phyloP scores from a whole-genome alignment of 768 basidiomycete species.

The Boletales sp. region DNA sequence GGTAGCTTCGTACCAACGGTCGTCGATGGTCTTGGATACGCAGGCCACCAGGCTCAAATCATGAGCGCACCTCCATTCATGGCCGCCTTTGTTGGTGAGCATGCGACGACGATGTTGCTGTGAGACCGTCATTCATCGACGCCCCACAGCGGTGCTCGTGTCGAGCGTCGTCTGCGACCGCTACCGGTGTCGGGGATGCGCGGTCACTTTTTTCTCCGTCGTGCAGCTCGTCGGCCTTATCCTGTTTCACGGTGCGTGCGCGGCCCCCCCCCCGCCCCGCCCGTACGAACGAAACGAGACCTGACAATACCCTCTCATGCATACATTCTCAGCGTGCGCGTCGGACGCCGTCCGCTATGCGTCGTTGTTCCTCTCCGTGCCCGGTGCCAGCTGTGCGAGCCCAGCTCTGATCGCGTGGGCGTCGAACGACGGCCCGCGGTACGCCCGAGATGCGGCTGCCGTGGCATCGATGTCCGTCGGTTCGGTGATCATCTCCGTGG shows the following conservation, averaged over 20 bases:
- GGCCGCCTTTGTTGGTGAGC: conserved; percentile 43
- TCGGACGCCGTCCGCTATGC: conserved; percentile 47
- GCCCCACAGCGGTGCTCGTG: too few relatives aligned
- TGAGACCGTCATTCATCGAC: background rate
- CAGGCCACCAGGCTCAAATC: conserved; percentile 50
- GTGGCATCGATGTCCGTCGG: conserved; percentile 49
- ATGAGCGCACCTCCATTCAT: conserved; percentile 59
- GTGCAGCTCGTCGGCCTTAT: conserved; percentile 33
- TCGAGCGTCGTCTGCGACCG: conserved; percentile 54
- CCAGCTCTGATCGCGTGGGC: conserved; percentile 52
- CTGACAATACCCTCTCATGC: background rate
- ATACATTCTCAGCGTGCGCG: conserved; percentile 9
- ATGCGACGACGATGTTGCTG: background rate
- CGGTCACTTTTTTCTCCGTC: conserved; percentile 42
- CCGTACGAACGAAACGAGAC: background rate
- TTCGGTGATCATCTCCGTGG: conserved; percentile 30
- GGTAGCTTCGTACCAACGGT: conserved; percentile 38
- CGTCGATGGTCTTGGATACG: conserved; percentile 56
- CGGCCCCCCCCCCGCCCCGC: background rate
- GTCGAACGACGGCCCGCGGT: conserved; percentile 59
- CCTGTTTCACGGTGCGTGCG: conserved; percentile 4
- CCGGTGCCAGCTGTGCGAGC: too few relatives aligned
- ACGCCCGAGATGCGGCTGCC: conserved; percentile 52
- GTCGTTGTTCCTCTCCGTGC: conserved; percentile 53
- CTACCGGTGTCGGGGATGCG: conserved; percentile 48